phyloP scores from a whole-genome alignment of 2,329 filamentous ascomycete species.

The Zalaria obscura region DNA sequence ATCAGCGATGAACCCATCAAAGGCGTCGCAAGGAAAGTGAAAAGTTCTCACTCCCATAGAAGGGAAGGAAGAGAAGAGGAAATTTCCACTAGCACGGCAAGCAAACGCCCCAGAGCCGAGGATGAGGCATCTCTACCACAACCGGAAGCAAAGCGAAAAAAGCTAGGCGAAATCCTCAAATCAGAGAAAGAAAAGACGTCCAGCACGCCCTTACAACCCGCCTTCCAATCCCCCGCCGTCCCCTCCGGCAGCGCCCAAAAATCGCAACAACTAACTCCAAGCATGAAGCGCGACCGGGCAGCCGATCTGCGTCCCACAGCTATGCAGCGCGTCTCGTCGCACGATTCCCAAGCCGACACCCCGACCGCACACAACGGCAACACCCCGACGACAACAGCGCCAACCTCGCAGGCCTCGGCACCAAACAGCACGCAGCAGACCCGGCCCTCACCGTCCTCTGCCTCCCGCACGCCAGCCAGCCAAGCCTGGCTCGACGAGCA shows the following conservation, averaged over 20 bases:
- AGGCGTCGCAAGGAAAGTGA: not conserved
- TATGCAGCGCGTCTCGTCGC: slow-evolving; percentile 6
- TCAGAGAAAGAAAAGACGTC: slow-evolving; percentile 5
- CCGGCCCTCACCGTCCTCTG: slow-evolving; percentile 10
- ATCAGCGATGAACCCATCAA: not conserved
- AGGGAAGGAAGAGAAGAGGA: no score
- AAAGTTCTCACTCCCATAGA: no score
- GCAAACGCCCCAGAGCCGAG: slow-evolving; percentile 3
- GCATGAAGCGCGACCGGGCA: slow-evolving; percentile 8
- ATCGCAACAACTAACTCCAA: slow-evolving; percentile 12
- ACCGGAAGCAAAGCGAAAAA: slow-evolving; percentile 13
- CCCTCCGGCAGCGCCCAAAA: slow-evolving; percentile 8
- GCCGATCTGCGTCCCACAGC: slow-evolving; percentile 11
- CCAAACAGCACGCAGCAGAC: slow-evolving; percentile 3
- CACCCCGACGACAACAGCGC: no score
- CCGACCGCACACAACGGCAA: not conserved
- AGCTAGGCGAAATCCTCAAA: slow-evolving; percentile 1
- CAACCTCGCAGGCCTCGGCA: slow-evolving; percentile 1
- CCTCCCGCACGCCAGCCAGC: slow-evolving; percentile 16
- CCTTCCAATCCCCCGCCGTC: slow-evolving; percentile 12
- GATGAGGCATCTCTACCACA: slow-evolving; percentile 6
- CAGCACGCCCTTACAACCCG: slow-evolving; percentile 4
- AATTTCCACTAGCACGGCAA: not conserved
- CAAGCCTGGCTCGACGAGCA: slow-evolving; percentile 23
- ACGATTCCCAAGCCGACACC: not conserved